These are phyloP conservation scores for Xylaria sp. DNA, from an alignment of 2,329 filamentous ascomycete genomes.

Conservation along the genomic window DNA sequence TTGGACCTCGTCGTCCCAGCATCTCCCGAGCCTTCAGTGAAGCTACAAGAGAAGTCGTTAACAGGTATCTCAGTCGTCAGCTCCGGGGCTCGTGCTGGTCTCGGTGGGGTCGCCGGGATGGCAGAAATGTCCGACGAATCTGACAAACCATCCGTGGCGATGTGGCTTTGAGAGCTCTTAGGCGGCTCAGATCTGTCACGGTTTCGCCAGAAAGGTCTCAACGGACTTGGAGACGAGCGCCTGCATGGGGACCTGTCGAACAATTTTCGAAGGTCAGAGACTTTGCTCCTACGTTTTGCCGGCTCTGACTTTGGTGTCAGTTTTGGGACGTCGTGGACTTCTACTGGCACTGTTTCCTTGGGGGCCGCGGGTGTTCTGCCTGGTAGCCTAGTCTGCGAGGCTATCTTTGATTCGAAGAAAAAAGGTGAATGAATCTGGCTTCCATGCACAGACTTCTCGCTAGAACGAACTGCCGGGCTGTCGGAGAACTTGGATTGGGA, in stretches of 20 bases:
- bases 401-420: not conserved
- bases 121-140: slow-evolving; percentile 16
- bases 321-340: slow-evolving; percentile 1
- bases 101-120: slow-evolving; percentile 7
- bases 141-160: not conserved
- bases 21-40: slow-evolving; percentile 17
- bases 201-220: slow-evolving; percentile 28
- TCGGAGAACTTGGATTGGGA: not conserved
- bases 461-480: not conserved
- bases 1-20: not conserved
- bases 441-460: slow-evolving; percentile 1
- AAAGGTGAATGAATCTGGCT: slow-evolving; percentile 5
- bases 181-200: slow-evolving; percentile 12
- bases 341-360: not conserved
- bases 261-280: slow-evolving; percentile 35
- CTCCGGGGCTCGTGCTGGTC: slow-evolving; percentile 27
- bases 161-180: slow-evolving; percentile 7
- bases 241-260: slow-evolving; percentile 32
- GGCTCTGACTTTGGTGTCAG: slow-evolving; percentile 6
- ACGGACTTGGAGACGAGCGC: slow-evolving; percentile 23
- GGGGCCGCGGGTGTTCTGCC: not conserved
- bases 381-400: not conserved
- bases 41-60: slow-evolving; percentile 36
- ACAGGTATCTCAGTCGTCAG: slow-evolving; percentile 35
- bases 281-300: slow-evolving; percentile 26